phyloP scores from a whole-genome alignment of 164 flowering plant species.

The Hamamelis virginiana region DNA sequence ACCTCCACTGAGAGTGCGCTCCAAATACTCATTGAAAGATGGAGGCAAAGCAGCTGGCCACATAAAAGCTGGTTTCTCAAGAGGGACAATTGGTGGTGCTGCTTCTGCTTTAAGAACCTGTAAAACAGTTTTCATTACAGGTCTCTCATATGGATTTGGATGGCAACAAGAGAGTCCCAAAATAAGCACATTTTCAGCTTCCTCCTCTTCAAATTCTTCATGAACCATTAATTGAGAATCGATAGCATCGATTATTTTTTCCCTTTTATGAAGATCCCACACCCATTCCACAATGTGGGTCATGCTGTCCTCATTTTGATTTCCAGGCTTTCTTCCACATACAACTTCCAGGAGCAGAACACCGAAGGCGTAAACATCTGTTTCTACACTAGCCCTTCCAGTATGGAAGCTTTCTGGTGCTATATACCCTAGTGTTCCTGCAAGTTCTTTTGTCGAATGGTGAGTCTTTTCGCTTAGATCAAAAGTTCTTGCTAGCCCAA shows the following conservation, averaged over 20 bases:
- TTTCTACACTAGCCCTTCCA: constrained; percentile 35
- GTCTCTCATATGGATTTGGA: constrained; percentile 49
- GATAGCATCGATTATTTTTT: too few relatives aligned
- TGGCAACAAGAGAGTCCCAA: constrained; percentile 54
- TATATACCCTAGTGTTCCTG: constrained; percentile 50
- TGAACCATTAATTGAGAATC: too few relatives aligned
- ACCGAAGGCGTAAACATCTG: constrained; percentile 52
- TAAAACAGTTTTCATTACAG: constrained; percentile 38
- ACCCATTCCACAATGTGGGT: constrained; percentile 35
- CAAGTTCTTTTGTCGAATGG: constrained; percentile 33
- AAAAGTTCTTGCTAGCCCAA: constrained; percentile 42
- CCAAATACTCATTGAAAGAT: constrained; percentile 13
- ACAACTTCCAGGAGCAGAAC: constrained; percentile 42
- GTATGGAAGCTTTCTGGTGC: constrained; percentile 57
- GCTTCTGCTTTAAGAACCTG: constrained; percentile 49
- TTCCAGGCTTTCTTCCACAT: constrained; percentile 39
- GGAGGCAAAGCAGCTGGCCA: constrained; percentile 42
- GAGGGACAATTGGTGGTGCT: constrained; percentile 34
- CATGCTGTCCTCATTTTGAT: constrained; percentile 9
- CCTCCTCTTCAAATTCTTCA: constrained; percentile 17
- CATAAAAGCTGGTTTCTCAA: constrained; percentile 42
- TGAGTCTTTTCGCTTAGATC: constrained; percentile 30
- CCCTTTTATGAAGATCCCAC: constrained; percentile 38
- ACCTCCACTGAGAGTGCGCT: constrained; percentile 13
- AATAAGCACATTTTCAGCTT: constrained; percentile 23